Base-by-base conservation (phyloP, 2,329 filamentous ascomycete genomes). In the Neophaeococcomyces aloes region DNA sequence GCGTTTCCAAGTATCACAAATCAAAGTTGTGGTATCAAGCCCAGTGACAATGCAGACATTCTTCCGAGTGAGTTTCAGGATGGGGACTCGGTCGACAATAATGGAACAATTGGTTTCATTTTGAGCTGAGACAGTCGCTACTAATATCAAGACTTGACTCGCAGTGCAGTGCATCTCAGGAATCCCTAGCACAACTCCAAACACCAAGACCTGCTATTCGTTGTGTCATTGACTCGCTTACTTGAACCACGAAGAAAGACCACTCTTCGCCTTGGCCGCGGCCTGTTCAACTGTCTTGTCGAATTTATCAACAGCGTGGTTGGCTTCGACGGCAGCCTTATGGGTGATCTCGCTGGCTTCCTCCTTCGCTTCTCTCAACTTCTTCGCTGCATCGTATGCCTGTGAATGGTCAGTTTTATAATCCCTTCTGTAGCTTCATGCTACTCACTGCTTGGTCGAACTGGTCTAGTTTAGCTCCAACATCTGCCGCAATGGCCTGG, bases 261-360 rank as follows among this genome's bases (percentile, higher is more conserved):
- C 82, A 57, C 79, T 77, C 78, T 94, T 94, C 34, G 86, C 83
- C 70, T 94, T 83, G 40, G 79, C 66, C 3, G 86, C 78, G 53
- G 79, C 79, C 53, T 84, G 71, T 69, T 88, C 83, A 41, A 94
- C 81, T 53, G 79, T 87, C 57, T 78, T 76, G 67, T 94, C 88
- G 57, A 88, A 81, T 62, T 82, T 77, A 65, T 95, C 82, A 40
- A 91, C 67, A 7, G 69, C 68, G 35, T 59, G 59, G 53, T 72
- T 69, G 52, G 76, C 50, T 44, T 72, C 65, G 47, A 61, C 65
- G 48, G 67, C 65, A 2, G 72, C 78, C 58, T 86, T 83, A 61
- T 80, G 77, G 56, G 81, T 64, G 25, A 79, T 67, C 48, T 81
- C 72, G 31, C 94, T 94, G 42, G 65, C 65, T 56, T 69, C 70